Evolutionary conservation across 371 early-diverging fungal species (phyloP).

Genomic region (Dipsacomyces acuminosporus): DNA sequence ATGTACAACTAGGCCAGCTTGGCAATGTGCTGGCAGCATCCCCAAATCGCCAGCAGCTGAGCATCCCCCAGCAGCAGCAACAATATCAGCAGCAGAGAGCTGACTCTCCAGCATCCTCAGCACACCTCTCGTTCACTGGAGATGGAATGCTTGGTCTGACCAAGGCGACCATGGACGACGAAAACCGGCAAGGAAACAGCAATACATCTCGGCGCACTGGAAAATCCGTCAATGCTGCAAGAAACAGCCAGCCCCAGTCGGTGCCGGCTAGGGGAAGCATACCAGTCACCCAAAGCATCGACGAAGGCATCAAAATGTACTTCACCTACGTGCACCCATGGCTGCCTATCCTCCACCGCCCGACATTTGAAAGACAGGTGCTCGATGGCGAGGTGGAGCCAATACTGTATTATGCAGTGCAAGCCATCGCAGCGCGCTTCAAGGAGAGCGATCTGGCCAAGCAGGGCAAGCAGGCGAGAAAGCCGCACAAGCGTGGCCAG

Average conservation of each 20-base stretch:
- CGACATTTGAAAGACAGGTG: constrained; percentile 40
- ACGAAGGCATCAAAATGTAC: constrained; percentile 27
- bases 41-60: neutral
- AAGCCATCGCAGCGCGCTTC: constrained; percentile 33
- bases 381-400: constrained; percentile 26
- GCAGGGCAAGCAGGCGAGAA: neutral
- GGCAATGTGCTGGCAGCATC: neutral
- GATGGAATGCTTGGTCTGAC: neutral
- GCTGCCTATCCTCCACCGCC: constrained; percentile 41
- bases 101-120: neutral
- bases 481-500: constrained; percentile 28
- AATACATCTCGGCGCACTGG: no score
- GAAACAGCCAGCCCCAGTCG: neutral
- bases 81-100: neutral
- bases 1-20: no score
- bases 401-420: constrained; percentile 32
- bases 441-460: neutral
- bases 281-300: constrained; percentile 10
- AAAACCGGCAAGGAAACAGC: no score
- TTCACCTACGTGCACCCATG: constrained; percentile 43
- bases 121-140: neutral
- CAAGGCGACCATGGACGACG: no score
- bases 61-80: neutral
- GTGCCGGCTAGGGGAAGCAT: neutral
- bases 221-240: no score